phyloP scores from a whole-genome alignment of 352 stramenopile species.

The Pythium sp. region DNA sequence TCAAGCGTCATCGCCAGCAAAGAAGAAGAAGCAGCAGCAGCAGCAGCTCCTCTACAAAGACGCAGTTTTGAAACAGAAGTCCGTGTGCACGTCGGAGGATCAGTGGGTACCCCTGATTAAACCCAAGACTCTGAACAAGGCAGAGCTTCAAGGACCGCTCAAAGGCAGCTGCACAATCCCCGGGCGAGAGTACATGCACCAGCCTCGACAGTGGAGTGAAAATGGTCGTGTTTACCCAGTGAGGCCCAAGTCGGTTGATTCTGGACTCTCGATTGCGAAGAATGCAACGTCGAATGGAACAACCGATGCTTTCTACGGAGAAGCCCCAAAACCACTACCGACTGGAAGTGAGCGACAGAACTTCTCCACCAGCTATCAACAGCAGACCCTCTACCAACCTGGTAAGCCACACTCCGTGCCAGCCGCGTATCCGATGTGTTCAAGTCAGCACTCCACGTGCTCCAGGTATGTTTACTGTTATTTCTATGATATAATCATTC shows the following conservation, averaged over 20 bases:
- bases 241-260: background rate
- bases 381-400: constrained; percentile 8
- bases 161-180: background rate
- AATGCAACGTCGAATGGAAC: background rate
- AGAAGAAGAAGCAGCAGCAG: constrained; percentile 20
- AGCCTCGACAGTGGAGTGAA: background rate
- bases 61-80: constrained; percentile 43
- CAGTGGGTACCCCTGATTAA: constrained; percentile 9
- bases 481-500: background rate
- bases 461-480: background rate
- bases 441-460: constrained; percentile 16
- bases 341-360: background rate
- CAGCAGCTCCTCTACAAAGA: constrained; percentile 53
- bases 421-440: constrained; percentile 19
- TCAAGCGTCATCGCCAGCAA: background rate
- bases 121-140: background rate
- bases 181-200: background rate
- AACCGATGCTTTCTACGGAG: background rate
- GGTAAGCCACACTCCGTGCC: background rate
- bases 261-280: background rate
- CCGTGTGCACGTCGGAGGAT: background rate
- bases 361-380: background rate
- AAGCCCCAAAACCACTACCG: background rate
- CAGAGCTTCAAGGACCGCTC: background rate
- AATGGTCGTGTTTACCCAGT: background rate